phyloP scores from a whole-genome alignment of 306 rosid genomes.

The Lagenaria siceraria region DNA sequence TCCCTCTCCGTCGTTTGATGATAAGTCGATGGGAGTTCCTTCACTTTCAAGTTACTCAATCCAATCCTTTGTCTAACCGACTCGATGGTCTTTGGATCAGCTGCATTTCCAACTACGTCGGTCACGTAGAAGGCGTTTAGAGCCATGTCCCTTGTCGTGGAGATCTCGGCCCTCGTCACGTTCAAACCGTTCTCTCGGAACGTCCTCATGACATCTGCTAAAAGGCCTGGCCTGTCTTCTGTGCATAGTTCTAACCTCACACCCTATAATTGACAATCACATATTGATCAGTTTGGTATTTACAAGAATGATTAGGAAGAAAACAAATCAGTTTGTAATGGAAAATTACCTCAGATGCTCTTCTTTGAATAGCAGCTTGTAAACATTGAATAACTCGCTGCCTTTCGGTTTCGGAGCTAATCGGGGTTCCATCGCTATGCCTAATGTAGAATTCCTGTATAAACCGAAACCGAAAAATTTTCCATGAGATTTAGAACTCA shows the following conservation, averaged over 20 bases:
- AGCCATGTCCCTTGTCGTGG: slow-evolving; percentile 38
- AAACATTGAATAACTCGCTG: slow-evolving; percentile 83
- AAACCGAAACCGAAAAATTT: neutral
- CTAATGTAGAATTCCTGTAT: slow-evolving; percentile 79
- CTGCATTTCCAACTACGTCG: slow-evolving; percentile 52
- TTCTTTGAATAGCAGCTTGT: slow-evolving; percentile 73
- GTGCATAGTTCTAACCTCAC: slow-evolving; percentile 60
- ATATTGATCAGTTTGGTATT: neutral
- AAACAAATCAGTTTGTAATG: neutral
- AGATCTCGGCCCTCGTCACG: slow-evolving; percentile 77
- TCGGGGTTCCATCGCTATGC: slow-evolving; percentile 88
- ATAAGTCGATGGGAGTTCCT: slow-evolving; percentile 39
- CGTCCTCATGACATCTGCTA: slow-evolving; percentile 78
- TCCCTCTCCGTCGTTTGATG: slow-evolving; percentile 36
- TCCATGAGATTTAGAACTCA: neutral
- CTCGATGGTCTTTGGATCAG: slow-evolving; percentile 48
- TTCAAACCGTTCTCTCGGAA: slow-evolving; percentile 85
- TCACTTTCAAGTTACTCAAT: slow-evolving; percentile 44
- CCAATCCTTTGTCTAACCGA: slow-evolving; percentile 69
- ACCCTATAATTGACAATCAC: slow-evolving; percentile 35
- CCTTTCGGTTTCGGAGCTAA: slow-evolving; percentile 83
- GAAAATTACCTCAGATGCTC: slow-evolving; percentile 59
- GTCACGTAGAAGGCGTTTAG: slow-evolving; percentile 69
- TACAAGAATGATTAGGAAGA: neutral
- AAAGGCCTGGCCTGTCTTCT: slow-evolving; percentile 49